phyloP scores from a whole-genome alignment of 108 stramenopile genomes.

The Pseudonitzschia pungens region DNA sequence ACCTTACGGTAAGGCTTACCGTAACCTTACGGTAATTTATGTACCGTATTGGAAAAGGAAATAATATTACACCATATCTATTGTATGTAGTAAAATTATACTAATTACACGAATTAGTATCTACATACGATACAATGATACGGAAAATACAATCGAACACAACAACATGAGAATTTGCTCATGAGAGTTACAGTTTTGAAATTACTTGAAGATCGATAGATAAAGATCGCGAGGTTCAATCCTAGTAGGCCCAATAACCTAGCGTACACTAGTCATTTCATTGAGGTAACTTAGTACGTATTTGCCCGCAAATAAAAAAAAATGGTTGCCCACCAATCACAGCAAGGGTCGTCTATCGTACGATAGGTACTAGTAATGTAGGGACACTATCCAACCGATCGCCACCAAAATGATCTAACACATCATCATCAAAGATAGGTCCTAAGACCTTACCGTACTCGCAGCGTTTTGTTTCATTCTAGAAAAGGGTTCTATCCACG shows the following conservation, averaged over 20 bases:
- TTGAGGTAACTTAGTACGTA: not conserved
- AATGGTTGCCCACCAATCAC: not conserved
- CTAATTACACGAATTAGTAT: no score
- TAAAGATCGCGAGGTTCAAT: slow-evolving; percentile 1
- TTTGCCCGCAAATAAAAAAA: not conserved
- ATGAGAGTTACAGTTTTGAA: not conserved
- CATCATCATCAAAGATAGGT: slow-evolving; percentile 1
- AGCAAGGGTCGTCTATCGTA: not conserved
- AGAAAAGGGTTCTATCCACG: not conserved
- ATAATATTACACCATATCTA: no score
- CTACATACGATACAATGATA: no score
- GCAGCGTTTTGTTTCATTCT: not conserved
- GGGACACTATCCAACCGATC: not conserved
- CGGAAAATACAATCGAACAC: no score
- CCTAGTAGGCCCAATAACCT: not conserved
- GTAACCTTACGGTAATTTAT: no score
- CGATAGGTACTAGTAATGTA: not conserved
- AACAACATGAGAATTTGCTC: not conserved
- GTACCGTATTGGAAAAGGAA: no score
- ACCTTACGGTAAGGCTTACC: no score
- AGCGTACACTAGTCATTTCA: not conserved
- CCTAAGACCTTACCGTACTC: not conserved
- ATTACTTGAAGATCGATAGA: slow-evolving; percentile 1
- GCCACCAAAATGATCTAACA: not conserved
- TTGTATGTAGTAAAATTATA: no score